Conservation (phyloP, 2,329 filamentous ascomycete species). For the Colletotrichum lini region DNA sequence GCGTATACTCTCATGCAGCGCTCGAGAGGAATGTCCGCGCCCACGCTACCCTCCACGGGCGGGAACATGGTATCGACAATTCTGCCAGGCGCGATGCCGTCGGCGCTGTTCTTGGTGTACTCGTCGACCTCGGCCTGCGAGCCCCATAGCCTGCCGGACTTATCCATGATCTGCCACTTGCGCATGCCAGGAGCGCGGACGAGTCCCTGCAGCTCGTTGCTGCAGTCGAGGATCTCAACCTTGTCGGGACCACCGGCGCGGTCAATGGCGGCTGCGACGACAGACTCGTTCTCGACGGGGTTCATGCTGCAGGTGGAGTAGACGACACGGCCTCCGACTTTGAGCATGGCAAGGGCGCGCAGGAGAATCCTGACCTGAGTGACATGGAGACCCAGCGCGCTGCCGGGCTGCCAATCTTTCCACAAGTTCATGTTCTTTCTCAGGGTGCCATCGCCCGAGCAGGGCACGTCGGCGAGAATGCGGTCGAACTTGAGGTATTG, state of each 20-base stretch:
- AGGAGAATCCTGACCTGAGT: slow-evolving; percentile 93
- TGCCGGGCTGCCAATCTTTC: slow-evolving; percentile 94
- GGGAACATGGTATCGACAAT: slow-evolving; percentile 90
- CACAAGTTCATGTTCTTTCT: slow-evolving; percentile 95
- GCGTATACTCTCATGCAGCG: slow-evolving; percentile 95
- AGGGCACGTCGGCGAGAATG: slow-evolving; percentile 96
- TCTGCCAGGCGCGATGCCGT: slow-evolving; percentile 73
- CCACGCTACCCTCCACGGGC: slow-evolving; percentile 65
- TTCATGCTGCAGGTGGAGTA: slow-evolving; percentile 99
- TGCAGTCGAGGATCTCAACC: slow-evolving; percentile 88
- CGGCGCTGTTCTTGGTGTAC: slow-evolving; percentile 72
- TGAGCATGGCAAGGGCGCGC: slow-evolving; percentile 94
- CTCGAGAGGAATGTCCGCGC: slow-evolving; percentile 81
- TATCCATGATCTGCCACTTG: slow-evolving; percentile 93
- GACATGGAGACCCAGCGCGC: slow-evolving; percentile 86
- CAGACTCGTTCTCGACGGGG: slow-evolving; percentile 96
- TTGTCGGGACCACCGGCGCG: slow-evolving; percentile 87
- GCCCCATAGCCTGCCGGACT: slow-evolving; percentile 82
- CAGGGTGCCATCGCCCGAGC: slow-evolving; percentile 93
- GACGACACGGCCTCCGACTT: slow-evolving; percentile 92
- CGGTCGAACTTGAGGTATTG: slow-evolving; percentile 96
- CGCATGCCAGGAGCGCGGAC: slow-evolving; percentile 84
- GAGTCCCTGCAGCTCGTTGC: slow-evolving; percentile 80
- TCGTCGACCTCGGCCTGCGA: slow-evolving; percentile 87
- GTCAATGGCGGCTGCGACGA: slow-evolving; percentile 89